Evolutionary conservation across 2,329 filamentous ascomycete species (phyloP).

Genomic region (Ophiostoma novo-ulmi): DNA sequence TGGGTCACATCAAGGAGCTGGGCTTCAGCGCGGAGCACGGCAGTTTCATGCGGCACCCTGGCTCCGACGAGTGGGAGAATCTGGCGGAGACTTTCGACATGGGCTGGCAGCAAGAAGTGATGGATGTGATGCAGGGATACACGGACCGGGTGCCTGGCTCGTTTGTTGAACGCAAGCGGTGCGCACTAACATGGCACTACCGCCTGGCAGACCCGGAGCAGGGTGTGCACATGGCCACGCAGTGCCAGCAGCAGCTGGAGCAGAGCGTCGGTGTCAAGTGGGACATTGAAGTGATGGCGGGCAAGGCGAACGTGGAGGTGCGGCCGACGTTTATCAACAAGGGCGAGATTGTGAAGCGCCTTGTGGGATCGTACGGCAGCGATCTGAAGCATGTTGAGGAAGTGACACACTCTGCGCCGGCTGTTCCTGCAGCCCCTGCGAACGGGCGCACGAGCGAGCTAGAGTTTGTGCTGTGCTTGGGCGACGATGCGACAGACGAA

Average conservation of each 20-base stretch:
- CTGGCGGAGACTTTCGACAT: slow-evolving; percentile 82
- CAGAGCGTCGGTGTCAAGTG: slow-evolving; percentile 68
- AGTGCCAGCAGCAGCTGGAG: slow-evolving; percentile 78
- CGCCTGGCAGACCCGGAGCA: slow-evolving; percentile 83
- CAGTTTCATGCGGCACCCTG: slow-evolving; percentile 84
- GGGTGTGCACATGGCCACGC: slow-evolving; percentile 70
- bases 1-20: slow-evolving; percentile 82
- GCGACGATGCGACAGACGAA: slow-evolving; percentile 96
- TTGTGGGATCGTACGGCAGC: slow-evolving; percentile 67
- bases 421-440: not conserved
- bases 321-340: slow-evolving; percentile 98
- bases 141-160: slow-evolving; percentile 81
- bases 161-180: slow-evolving; percentile 90
- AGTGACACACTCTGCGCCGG: not conserved
- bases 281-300: slow-evolving; percentile 94
- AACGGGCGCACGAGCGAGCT: slow-evolving; percentile 51
- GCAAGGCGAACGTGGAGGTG: slow-evolving; percentile 95
- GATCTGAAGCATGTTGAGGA: slow-evolving; percentile 29
- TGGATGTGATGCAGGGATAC: slow-evolving; percentile 79
- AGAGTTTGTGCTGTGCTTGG: slow-evolving; percentile 84
- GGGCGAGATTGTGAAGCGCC: slow-evolving; percentile 82
- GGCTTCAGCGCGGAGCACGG: slow-evolving; percentile 97
- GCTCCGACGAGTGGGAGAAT: slow-evolving; percentile 76
- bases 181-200: slow-evolving; percentile 96
- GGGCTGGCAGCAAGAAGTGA: slow-evolving; percentile 83